Evolutionary conservation across 1,284 basidiomycete genomes (phyloP), one percentile per base, ranked within the genome.

Genomic region (Pisolithus thermaeus): DNA sequence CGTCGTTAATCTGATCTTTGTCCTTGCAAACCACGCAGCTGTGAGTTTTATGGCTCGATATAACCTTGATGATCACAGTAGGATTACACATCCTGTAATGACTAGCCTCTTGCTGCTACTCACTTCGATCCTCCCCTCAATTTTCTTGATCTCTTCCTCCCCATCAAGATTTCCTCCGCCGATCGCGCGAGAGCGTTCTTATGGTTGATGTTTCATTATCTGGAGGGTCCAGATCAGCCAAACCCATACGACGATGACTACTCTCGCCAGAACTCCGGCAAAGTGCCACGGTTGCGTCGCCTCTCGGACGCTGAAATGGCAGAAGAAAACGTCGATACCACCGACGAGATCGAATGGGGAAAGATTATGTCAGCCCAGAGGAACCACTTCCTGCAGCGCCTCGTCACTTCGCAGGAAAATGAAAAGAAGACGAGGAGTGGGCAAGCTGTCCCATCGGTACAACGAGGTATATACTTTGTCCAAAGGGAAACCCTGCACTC

Each of bases 81-180:
- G 47, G 36, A 18, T 35, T n/a, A 35, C 35, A 46, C 44, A 23
- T 27, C 22, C 38, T 7, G 18, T 39, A 7, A 39, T 37, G 35
- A 35, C 48, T 59, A 92, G 87, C 80, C 83, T 48, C 72, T 91
- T 41, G 80, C 83, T 45, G 73, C 73, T 50, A 72, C 77, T 35
- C 90, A 92, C 69, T 91, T 92, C 63, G 87, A 90, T 44, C 74
- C 80, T 20, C 76, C 75, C 4, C 67, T 89, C 51, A 90, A 90
- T 64, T 86, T 92, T 56, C 73, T 90, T 40, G 90, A 92, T 67
- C 73, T 93, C 37, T 92, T 93, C 67, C 74, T 90, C 46, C 86
- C 88, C 46, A 78, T 79, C 61, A 81, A 80, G 47, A 75, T 90
- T 40, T 79, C 83, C 18, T 89, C 90, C 7, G 66, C 67, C 4